Evolutionary conservation across 1,284 basidiomycete genomes (phyloP).

Genomic region (Tilletia indica): DNA sequence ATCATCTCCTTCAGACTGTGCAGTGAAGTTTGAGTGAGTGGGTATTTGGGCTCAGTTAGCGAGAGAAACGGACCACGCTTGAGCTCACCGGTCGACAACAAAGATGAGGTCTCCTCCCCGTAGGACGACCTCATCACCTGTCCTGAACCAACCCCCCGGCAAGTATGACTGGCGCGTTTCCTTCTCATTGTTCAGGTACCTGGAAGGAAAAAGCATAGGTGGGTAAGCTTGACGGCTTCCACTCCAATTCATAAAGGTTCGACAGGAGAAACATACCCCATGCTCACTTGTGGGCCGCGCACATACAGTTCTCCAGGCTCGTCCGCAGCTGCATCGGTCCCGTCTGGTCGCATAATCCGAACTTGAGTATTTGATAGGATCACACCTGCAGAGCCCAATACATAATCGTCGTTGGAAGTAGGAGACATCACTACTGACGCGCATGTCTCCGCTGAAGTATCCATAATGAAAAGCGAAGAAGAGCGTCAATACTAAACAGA

Average conservation of each 20-base stretch:
- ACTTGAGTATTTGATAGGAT: conserved; percentile 38
- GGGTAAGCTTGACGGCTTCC: background rate
- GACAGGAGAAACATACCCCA: conserved; percentile 35
- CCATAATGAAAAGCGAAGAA: too few relatives aligned
- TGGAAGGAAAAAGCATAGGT: background rate
- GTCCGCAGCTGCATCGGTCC: conserved; percentile 49
- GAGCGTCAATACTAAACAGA: too few relatives aligned
- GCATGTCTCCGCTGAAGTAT: conserved; percentile 26
- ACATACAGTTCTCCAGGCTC: conserved; percentile 60
- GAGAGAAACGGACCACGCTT: too few relatives aligned
- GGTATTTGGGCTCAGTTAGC: too few relatives aligned
- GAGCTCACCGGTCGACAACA: conserved; percentile 34
- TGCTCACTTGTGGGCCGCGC: conserved; percentile 60
- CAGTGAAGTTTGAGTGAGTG: background rate
- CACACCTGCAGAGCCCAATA: conserved; percentile 22
- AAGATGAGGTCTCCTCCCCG: conserved; percentile 31
- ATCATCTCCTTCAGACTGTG: conserved; percentile 29
- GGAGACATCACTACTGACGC: conserved; percentile 25
- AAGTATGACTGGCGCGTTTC: conserved; percentile 44
- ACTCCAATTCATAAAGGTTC: background rate
- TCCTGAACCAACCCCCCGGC: conserved; percentile 40
- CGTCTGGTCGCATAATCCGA: conserved; percentile 41
- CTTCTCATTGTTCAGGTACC: conserved; percentile 57
- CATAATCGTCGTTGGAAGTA: background rate
- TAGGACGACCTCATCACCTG: conserved; percentile 41